These are phyloP conservation scores for Scutellaria minor DNA, from an alignment of 257 asterid genomes.

Conservation along the genomic window DNA sequence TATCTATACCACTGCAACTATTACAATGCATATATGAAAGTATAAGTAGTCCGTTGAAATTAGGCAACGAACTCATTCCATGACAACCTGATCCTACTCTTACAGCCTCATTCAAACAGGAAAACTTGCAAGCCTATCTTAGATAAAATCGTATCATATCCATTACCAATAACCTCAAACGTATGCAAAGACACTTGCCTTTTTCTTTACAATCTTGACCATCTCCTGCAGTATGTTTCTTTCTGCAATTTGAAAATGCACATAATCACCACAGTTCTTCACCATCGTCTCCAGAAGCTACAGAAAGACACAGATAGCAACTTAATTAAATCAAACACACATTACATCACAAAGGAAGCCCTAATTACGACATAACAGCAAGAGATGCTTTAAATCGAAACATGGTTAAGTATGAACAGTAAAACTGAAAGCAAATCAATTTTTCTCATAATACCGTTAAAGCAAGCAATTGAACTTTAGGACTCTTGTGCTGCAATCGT, in stretches of 20 bases:
- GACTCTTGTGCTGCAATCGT: constrained; percentile 91
- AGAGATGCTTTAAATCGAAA: neutral
- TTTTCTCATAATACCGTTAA: constrained; percentile 66
- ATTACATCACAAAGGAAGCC: neutral
- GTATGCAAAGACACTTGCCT: constrained; percentile 47
- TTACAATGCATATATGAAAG: neutral
- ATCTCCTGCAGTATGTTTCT: constrained; percentile 81
- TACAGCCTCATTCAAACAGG: constrained; percentile 7
- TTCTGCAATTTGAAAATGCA: constrained; percentile 93
- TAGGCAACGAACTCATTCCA: constrained; percentile 18
- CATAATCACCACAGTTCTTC: constrained; percentile 93
- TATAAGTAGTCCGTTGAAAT: neutral
- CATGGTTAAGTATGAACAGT: constrained; percentile 1
- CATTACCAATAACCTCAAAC: constrained; percentile 7
- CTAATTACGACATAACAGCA: neutral
- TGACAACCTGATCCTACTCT: neutral
- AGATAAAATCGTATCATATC: neutral
- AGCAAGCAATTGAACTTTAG: constrained; percentile 88
- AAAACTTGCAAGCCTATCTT: neutral
- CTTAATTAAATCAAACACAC: constrained; percentile 21
- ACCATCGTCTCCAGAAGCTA: constrained; percentile 97
- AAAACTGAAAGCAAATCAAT: neutral
- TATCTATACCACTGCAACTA: neutral
- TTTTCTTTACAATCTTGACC: constrained; percentile 91
- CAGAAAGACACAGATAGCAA: constrained; percentile 24